These are phyloP conservation scores for Arthonia radiata DNA, from an alignment of 495 filamentous ascomycete species.

Conservation along the genomic window DNA sequence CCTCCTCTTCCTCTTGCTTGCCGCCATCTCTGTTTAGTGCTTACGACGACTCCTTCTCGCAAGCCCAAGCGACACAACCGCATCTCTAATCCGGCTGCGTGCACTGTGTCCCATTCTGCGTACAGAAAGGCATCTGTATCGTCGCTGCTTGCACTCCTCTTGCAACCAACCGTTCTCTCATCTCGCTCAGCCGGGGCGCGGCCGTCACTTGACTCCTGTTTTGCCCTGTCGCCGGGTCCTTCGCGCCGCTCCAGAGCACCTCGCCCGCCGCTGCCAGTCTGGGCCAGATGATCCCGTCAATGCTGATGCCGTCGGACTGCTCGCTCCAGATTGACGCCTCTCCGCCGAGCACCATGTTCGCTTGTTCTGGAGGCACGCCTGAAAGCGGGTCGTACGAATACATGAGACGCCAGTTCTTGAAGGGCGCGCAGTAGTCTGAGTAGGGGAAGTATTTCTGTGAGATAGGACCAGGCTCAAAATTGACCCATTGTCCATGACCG, in stretches of 20 bases:
- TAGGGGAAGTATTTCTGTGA: constrained; percentile 32
- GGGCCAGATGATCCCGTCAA: constrained; percentile 58
- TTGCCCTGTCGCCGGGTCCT: constrained; percentile 28
- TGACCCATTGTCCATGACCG: constrained; percentile 51
- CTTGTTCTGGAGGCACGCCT: constrained; percentile 27
- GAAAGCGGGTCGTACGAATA: constrained; percentile 49
- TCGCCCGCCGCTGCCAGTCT: constrained; percentile 42
- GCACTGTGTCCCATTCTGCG: constrained; percentile 16
- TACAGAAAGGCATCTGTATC: constrained; percentile 29
- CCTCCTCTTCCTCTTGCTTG: too few species aligned
- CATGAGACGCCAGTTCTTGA: constrained; percentile 51
- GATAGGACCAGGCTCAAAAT: constrained; percentile 25
- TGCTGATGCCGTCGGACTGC: constrained; percentile 40
- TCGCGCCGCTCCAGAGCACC: constrained; percentile 47
- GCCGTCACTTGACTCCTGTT: constrained; percentile 42
- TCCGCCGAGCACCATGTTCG: constrained; percentile 45
- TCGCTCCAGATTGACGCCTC: constrained; percentile 61
- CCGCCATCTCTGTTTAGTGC: too few species aligned
- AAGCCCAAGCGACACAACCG: too few species aligned
- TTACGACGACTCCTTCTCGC: too few species aligned
- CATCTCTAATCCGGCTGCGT: constrained; percentile 4
- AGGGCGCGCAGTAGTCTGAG: constrained; percentile 49
- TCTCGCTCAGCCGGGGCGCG: constrained; percentile 36
- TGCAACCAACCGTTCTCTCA: constrained; percentile 44
- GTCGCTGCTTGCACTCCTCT: constrained; percentile 35